Base-by-base conservation (phyloP, 2,329 filamentous ascomycete species). In the Tolypocladium ovalisporum region DNA sequence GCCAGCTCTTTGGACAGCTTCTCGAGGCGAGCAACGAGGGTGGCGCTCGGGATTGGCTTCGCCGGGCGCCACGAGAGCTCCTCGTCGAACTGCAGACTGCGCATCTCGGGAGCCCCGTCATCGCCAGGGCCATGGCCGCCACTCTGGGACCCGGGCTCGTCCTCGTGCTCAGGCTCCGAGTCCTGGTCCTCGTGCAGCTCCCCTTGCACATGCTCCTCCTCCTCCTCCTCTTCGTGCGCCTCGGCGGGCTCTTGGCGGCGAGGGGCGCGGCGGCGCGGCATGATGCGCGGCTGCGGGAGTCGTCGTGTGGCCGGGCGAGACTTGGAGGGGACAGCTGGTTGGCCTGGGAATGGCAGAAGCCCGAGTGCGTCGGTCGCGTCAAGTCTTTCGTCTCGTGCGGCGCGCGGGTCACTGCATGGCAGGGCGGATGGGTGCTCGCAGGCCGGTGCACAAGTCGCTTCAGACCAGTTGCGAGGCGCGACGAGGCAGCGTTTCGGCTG, bases 61-160 rank as follows among this genome's bases (percentile, higher is more conserved):
- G 93, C 94, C 49, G 92, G 90, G 68, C 88, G 88, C 89, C 94
- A 97, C 69, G 90, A 89, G 58, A 99, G 79, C 62, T 90, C 80
- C 68, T 97, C 86, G 66, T 92, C 84, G 79, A 97, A 97, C 64
- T 84, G 77, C 53, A 99, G 82, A 57, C 71, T 74, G 49, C 64
- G 67, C 58, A 67, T 62, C 56, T 70, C 67, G 47, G 58, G 63
- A 8, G 67, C 66, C 9, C 35, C 53, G n/a, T 32, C 53, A 36
- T 4, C 27, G 29, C 37, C 27, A 34, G 32, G 37, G 44, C 9
- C 44, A 34, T 55, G 34, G 37, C 37, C 54, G n/a, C 22, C 36
- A 19, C 6, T n/a, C 34, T 47, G 37, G 22, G 27, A 27, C 19
- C 56, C 57, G 37, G 44, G 37, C 35, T 58, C 60, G 27, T 49